These are phyloP conservation scores for Mallotus japonicus DNA, from an alignment of 441 rosid genomes.

Conservation along the genomic window DNA sequence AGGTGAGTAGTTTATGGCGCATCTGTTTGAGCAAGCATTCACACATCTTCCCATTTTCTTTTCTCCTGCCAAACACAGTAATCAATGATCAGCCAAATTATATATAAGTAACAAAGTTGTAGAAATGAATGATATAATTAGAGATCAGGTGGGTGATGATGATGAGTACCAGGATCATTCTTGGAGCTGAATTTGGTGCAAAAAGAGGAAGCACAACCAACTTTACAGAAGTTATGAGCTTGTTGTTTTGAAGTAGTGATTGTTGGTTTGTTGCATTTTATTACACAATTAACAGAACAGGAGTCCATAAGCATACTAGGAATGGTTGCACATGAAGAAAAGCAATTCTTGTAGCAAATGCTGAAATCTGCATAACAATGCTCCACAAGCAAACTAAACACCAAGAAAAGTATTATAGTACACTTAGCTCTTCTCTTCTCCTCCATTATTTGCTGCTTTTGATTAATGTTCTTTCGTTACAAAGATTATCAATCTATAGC, in stretches of 20 bases:
- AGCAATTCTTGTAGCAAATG: slow-evolving; percentile 36
- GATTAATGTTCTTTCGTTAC: too few species aligned
- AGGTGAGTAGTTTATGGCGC: slow-evolving; percentile 16
- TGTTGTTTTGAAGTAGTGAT: neutral
- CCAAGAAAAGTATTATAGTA: slow-evolving; percentile 13
- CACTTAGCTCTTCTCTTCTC: neutral
- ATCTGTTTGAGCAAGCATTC: slow-evolving; percentile 31
- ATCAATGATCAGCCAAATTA: neutral
- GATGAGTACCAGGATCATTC: slow-evolving; percentile 23
- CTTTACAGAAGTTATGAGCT: slow-evolving; percentile 34
- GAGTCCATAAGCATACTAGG: neutral
- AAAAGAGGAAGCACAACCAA: slow-evolving; percentile 38
- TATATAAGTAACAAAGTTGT: too few species aligned
- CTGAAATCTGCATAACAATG: slow-evolving; percentile 23
- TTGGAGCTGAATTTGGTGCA: slow-evolving; percentile 39
- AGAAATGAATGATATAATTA: neutral
- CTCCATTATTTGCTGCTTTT: neutral
- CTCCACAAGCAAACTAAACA: slow-evolving; percentile 14
- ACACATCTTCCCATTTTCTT: slow-evolving; percentile 32
- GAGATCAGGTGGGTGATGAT: neutral
- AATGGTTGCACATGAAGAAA: slow-evolving; percentile 20
- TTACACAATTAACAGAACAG: slow-evolving; percentile 35
- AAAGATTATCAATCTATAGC: too few species aligned
- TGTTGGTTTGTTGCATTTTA: slow-evolving; percentile 24
- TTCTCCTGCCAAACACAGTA: slow-evolving; percentile 17